A percentile compares a stretch with the other conserved stretches of the same genome.
Conservation (phyloP, 345 rosid species). For the Iberis pinnata region DNA sequence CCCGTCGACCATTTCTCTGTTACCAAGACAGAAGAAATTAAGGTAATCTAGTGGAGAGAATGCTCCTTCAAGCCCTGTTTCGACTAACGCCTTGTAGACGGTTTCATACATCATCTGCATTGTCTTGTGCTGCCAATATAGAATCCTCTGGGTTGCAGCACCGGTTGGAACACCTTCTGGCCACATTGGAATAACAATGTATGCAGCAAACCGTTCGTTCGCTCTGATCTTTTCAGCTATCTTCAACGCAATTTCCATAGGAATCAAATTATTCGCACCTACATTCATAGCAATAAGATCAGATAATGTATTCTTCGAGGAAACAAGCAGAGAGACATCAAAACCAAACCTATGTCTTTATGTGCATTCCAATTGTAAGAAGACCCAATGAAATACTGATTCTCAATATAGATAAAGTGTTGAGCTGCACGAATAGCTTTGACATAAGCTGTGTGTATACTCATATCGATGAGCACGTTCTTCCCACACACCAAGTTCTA, state of each 20-base stretch:
- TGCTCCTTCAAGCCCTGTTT: slow-evolving; percentile 54
- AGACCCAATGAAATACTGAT: slow-evolving; percentile 92
- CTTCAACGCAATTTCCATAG: slow-evolving; percentile 86
- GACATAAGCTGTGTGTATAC: slow-evolving; percentile 82
- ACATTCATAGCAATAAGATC: slow-evolving; percentile 17
- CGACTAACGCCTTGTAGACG: slow-evolving; percentile 66
- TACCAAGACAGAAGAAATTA: slow-evolving; percentile 88
- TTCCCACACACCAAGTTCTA: slow-evolving; percentile 84
- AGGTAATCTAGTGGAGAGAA: slow-evolving; percentile 74
- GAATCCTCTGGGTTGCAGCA: slow-evolving; percentile 55
- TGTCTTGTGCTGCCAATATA: slow-evolving; percentile 91
- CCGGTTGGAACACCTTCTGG: slow-evolving; percentile 79
- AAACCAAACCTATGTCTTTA: slow-evolving; percentile 51
- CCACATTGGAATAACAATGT: slow-evolving; percentile 94
- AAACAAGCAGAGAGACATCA: background rate
- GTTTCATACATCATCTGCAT: slow-evolving; percentile 93
- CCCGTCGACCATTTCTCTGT: slow-evolving; percentile 47
- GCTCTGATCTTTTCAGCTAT: slow-evolving; percentile 80
- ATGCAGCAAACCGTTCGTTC: slow-evolving; percentile 71
- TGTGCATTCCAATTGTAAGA: slow-evolving; percentile 75
- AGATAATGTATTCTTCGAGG: slow-evolving; percentile 9
- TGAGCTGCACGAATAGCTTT: slow-evolving; percentile 85
- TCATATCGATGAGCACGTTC: slow-evolving; percentile 75
- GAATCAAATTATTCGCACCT: slow-evolving; percentile 90
- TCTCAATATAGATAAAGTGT: slow-evolving; percentile 78